These are phyloP conservation scores for Hamamelis virginiana DNA, from an alignment of 164 flowering plant species.

Conservation along the genomic window DNA sequence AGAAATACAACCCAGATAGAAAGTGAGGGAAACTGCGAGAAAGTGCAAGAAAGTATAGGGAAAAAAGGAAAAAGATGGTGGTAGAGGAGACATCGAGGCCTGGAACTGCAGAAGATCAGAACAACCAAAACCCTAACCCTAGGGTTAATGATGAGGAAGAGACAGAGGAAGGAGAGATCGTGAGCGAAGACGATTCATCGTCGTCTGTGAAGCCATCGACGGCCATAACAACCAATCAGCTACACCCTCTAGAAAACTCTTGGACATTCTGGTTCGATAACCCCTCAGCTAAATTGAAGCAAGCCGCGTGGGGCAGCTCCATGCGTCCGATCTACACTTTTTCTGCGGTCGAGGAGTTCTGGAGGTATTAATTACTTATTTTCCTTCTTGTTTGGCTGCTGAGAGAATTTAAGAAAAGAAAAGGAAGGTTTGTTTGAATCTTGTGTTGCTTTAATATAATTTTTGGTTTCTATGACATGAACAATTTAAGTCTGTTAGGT, in stretches of 20 bases:
- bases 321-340: constrained; percentile 78
- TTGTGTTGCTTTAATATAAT: too few species aligned
- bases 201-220: constrained; percentile 12
- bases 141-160: constrained; percentile 29
- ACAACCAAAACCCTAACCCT: constrained; percentile 10
- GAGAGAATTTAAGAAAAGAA: background rate
- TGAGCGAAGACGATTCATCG: constrained; percentile 34
- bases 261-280: constrained; percentile 98
- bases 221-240: constrained; percentile 17
- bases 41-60: background rate
- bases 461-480: too few species aligned
- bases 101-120: constrained; percentile 5
- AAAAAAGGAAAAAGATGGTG: constrained; percentile 13
- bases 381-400: background rate
- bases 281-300: constrained; percentile 59
- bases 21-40: background rate
- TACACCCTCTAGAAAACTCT: constrained; percentile 65
- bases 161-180: constrained; percentile 71
- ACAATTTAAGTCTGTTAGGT: too few species aligned
- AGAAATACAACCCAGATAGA: background rate
- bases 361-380: constrained; percentile 56
- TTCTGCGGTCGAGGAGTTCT: constrained; percentile 78
- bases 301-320: constrained; percentile 74
- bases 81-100: constrained; percentile 18
- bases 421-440: background rate